Percentiles rank a stretch among this genome's conserved stretches.
phyloP scores from a whole-genome alignment of 768 basidiomycete species.

The Auricularia sp. region DNA sequence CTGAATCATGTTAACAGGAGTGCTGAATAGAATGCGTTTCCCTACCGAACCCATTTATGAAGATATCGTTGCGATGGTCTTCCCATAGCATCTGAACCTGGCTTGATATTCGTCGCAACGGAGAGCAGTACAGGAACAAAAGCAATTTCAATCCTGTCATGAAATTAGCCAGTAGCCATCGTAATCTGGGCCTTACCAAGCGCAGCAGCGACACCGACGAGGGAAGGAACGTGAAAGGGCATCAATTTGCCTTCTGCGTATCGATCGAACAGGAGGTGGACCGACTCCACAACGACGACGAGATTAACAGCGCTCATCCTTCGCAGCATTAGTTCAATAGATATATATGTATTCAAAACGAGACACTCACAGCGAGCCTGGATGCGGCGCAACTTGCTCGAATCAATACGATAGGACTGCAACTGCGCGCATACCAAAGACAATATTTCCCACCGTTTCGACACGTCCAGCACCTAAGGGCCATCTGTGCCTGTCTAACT shows the following conservation, averaged over 20 bases:
- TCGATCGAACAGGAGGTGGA: conserved; percentile 56
- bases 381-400: too few species aligned
- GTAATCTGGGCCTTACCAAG: conserved; percentile 40
- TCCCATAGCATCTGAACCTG: conserved; percentile 94
- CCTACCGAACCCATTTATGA: conserved; percentile 68
- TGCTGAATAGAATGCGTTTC: background rate
- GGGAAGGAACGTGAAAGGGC: conserved; percentile 67
- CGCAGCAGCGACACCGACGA: conserved; percentile 75
- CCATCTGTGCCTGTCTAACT: conserved; percentile 76
- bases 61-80: conserved; percentile 91
- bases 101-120: conserved; percentile 69
- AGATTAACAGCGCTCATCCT: conserved; percentile 91
- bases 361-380: background rate
- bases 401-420: too few species aligned
- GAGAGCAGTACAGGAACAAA: conserved; percentile 79
- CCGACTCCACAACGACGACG: conserved; percentile 81
- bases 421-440: conserved; percentile 49
- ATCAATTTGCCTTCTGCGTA: conserved; percentile 34
- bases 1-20: conserved; percentile 24
- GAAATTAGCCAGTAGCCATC: background rate
- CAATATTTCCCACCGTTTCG: conserved; percentile 81
- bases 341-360: background rate
- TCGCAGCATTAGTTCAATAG: background rate
- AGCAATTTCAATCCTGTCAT: conserved; percentile 64
- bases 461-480: conserved; percentile 82